phyloP scores from a whole-genome alignment of 106 monocot genomes.

The Apostasia ramifera region DNA sequence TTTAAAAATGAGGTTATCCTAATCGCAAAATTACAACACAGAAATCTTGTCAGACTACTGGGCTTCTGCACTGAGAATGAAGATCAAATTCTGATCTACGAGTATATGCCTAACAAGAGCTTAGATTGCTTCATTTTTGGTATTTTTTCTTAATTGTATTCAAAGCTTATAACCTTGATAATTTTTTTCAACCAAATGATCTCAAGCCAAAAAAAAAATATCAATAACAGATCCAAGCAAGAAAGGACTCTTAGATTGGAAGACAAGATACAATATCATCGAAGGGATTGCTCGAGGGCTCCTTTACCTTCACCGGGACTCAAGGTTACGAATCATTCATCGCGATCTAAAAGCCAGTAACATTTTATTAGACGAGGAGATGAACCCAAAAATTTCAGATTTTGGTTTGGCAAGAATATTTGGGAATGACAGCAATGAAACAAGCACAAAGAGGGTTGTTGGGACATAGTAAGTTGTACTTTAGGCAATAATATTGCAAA shows the following conservation, averaged over 20 bases:
- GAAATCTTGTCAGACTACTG: constrained; percentile 11
- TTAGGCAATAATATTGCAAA: too few species aligned
- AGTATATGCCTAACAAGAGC: background rate
- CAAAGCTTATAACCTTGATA: background rate
- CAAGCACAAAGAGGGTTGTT: constrained; percentile 11
- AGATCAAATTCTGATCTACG: constrained; percentile 12
- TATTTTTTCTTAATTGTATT: background rate
- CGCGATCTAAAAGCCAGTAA: constrained; percentile 17
- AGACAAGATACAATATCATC: constrained; percentile 2
- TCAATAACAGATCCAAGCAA: background rate
- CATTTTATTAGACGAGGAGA: constrained; percentile 8
- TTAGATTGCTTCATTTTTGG: constrained; percentile 12
- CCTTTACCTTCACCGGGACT: constrained; percentile 18
- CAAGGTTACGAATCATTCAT: constrained; percentile 13
- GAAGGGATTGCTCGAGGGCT: constrained; percentile 15
- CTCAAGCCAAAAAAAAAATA: too few species aligned
- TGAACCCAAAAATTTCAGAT: constrained; percentile 15
- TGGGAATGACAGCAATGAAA: constrained; percentile 2
- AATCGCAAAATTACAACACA: constrained; percentile 8
- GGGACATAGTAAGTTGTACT: constrained; percentile 15
- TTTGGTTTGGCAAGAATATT: constrained; percentile 12
- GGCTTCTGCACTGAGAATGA: constrained; percentile 11
- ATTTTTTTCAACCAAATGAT: background rate
- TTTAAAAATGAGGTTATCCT: constrained; percentile 11
- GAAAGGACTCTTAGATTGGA: constrained; percentile 9